phyloP scores from a whole-genome alignment of 352 stramenopile species.

The Phytophthora sp. region DNA sequence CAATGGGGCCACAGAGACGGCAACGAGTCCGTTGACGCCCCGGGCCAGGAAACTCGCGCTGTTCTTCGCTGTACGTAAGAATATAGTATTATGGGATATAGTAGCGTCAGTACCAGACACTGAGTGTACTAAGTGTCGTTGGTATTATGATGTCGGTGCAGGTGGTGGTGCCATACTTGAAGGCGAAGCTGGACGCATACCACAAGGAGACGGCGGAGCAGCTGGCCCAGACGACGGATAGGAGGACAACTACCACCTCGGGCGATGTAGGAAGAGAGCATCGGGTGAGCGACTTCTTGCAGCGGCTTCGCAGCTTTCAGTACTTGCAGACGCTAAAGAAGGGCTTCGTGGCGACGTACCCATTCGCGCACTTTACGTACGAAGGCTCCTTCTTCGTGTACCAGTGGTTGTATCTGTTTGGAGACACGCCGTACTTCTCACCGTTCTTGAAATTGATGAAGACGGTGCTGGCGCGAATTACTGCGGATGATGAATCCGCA shows the following conservation, averaged over 20 bases:
- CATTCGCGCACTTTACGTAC: slow-evolving; percentile 80
- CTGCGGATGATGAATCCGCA: slow-evolving; percentile 64
- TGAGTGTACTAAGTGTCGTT: slow-evolving; percentile 2
- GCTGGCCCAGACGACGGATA: slow-evolving; percentile 23
- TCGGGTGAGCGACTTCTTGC: slow-evolving; percentile 49
- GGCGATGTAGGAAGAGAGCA: slow-evolving; percentile 10
- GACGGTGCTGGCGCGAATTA: slow-evolving; percentile 76
- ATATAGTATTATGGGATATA: neutral
- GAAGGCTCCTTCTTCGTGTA: slow-evolving; percentile 86
- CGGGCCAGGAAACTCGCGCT: slow-evolving; percentile 58
- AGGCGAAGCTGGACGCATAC: slow-evolving; percentile 76
- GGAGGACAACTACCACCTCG: neutral
- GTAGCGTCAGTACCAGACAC: neutral
- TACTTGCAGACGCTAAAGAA: slow-evolving; percentile 59
- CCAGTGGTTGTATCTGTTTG: slow-evolving; percentile 89
- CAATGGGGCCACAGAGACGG: slow-evolving; percentile 4
- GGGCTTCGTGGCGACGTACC: slow-evolving; percentile 71
- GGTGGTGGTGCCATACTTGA: slow-evolving; percentile 81
- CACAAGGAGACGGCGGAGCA: slow-evolving; percentile 54
- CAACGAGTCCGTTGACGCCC: slow-evolving; percentile 50
- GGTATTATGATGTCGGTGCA: slow-evolving; percentile 18
- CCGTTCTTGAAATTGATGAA: slow-evolving; percentile 78
- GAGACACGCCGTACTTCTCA: slow-evolving; percentile 84
- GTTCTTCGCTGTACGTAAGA: slow-evolving; percentile 56
- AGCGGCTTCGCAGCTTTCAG: slow-evolving; percentile 51